Evolutionary conservation across 148 eudicot genomes (phyloP).

Genomic region (Vaccinium myrtillus): DNA sequence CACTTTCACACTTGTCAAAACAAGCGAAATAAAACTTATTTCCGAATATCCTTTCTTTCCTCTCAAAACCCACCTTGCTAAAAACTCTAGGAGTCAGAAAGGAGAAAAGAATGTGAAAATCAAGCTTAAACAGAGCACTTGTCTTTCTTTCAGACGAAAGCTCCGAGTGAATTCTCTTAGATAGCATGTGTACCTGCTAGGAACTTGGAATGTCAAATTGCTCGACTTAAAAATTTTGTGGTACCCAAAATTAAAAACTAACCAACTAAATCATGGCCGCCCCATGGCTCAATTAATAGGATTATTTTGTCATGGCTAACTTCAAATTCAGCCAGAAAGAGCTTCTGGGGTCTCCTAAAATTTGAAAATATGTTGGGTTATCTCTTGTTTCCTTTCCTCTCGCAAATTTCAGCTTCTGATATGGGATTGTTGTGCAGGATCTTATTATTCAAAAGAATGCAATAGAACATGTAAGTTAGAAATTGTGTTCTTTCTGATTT

Average conservation of each 20-base stretch:
- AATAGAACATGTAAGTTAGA: constrained; percentile 45
- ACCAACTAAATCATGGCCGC: not conserved
- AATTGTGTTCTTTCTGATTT: not conserved
- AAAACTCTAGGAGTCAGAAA: not conserved
- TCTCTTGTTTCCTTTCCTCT: not conserved
- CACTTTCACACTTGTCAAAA: not conserved
- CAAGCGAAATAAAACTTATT: not conserved
- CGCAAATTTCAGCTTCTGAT: constrained; percentile 24
- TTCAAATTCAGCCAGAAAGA: not conserved
- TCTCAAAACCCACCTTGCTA: not conserved
- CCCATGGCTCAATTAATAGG: not conserved
- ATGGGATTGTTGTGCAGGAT: constrained; percentile 45
- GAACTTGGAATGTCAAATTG: not conserved
- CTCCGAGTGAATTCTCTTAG: not conserved
- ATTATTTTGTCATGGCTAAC: not conserved
- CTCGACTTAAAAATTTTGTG: not conserved
- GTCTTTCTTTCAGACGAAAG: not conserved
- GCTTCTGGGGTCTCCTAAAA: not conserved
- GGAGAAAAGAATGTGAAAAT: not conserved
- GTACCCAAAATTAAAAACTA: not conserved
- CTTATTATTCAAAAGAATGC: constrained; percentile 49
- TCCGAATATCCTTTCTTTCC: not conserved
- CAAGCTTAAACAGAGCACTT: not conserved
- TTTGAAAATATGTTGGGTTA: not conserved
- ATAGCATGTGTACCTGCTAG: not conserved